Evolutionary conservation across 2,329 filamentous ascomycete genomes (phyloP).

Genomic region (Zasmidium angulare): DNA sequence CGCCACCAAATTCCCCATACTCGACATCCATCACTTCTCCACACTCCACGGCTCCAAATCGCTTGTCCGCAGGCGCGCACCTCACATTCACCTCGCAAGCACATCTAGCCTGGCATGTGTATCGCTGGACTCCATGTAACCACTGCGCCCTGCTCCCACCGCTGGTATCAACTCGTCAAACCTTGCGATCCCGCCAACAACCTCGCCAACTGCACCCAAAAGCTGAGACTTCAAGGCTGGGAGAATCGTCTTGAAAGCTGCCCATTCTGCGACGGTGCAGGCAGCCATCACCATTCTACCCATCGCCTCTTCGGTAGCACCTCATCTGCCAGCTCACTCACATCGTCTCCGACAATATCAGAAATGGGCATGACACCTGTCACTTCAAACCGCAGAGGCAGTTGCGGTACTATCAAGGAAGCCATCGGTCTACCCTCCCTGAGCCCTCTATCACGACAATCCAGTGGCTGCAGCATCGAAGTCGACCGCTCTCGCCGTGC

Average conservation of each 20-base stretch:
- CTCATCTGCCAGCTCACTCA: conserved; percentile 38
- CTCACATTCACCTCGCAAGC: not conserved
- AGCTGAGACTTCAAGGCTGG: conserved; percentile 50
- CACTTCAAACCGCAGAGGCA: conserved; percentile 11
- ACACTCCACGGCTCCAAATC: not conserved
- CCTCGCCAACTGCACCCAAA: conserved; percentile 48
- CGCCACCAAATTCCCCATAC: not conserved
- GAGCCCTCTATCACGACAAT: conserved; percentile 30
- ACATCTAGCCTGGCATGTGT: conserved; percentile 42
- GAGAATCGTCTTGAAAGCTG: conserved; percentile 49
- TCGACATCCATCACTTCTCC: not conserved
- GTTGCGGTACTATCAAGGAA: conserved; percentile 14
- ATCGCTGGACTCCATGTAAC: conserved; percentile 52
- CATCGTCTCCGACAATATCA: conserved; percentile 26
- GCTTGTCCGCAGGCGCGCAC: not conserved
- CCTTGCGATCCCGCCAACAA: conserved; percentile 46
- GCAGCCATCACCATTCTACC: conserved; percentile 41
- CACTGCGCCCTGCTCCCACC: conserved; percentile 47
- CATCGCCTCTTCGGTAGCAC: conserved; percentile 50
- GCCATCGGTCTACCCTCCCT: conserved; percentile 8
- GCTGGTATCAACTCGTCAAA: conserved; percentile 50
- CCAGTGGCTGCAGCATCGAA: conserved; percentile 29
- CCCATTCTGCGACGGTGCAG: conserved; percentile 44
- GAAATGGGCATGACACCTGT: conserved; percentile 16
- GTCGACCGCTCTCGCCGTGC: conserved; percentile 30